These are phyloP conservation scores for Rubus idaeus DNA, from an alignment of 306 rosid species.

Conservation along the genomic window DNA sequence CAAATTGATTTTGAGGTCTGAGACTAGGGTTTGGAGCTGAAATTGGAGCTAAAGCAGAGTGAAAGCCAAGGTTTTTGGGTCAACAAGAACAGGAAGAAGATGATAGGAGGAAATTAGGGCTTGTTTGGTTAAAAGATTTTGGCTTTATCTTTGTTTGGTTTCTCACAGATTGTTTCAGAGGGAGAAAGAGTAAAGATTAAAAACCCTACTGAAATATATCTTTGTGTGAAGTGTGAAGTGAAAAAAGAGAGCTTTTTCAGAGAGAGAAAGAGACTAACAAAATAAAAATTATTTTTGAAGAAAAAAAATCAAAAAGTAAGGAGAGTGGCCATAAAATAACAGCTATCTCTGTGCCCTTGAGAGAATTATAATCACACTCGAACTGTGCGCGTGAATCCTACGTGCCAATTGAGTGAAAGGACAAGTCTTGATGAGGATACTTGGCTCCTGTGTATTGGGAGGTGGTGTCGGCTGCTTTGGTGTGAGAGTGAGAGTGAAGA, in stretches of 20 bases:
- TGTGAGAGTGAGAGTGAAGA: constrained; percentile 15
- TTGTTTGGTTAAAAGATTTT: constrained; percentile 37
- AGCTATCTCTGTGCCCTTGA: constrained; percentile 21
- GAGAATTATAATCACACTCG: not conserved
- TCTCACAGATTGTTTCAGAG: constrained; percentile 36
- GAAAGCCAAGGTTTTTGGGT: constrained; percentile 39
- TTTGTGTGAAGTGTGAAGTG: constrained; percentile 29
- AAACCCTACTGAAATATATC: constrained; percentile 44
- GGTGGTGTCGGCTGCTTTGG: not conserved
- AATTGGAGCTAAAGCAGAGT: constrained; percentile 30
- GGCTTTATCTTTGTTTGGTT: constrained; percentile 35
- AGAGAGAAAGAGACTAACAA: constrained; percentile 20
- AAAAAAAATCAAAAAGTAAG: constrained; percentile 1
- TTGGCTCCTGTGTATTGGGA: not conserved
- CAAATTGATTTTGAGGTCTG: constrained; percentile 16
- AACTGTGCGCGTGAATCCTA: not conserved
- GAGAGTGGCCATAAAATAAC: constrained; percentile 32
- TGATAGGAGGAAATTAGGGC: constrained; percentile 26
- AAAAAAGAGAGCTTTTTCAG: constrained; percentile 19
- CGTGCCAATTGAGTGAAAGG: not conserved
- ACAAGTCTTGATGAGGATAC: not conserved
- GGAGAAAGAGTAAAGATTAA: constrained; percentile 35
- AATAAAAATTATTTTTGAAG: not conserved
- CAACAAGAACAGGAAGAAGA: constrained; percentile 25
- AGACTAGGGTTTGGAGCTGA: constrained; percentile 51